Evolutionary conservation across 805 yeast genomes (phyloP).

Genomic region (Saccharomycopsis fermentans): DNA sequence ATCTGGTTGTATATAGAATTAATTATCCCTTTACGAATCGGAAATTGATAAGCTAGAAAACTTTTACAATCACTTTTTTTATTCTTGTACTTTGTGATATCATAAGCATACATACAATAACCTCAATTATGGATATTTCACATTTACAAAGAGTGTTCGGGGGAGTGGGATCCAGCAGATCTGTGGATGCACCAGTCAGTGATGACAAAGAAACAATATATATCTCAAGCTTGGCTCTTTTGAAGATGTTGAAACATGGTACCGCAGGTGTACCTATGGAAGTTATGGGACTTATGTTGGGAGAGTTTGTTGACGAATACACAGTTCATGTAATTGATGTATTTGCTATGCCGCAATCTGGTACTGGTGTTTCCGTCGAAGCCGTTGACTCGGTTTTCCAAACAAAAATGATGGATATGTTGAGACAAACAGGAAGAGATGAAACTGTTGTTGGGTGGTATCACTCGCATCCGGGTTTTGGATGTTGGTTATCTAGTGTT

Average conservation of each 20-base stretch:
- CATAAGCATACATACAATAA: not conserved
- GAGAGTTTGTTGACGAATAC: slow-evolving; percentile 94
- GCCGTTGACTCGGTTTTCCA: slow-evolving; percentile 99
- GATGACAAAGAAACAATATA: slow-evolving; percentile 96
- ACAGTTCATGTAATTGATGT: slow-evolving; percentile 97
- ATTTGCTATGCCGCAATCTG: slow-evolving; percentile 98
- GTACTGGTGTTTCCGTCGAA: slow-evolving; percentile 97
- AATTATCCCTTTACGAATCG: too few species aligned
- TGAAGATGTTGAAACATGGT: slow-evolving; percentile 96
- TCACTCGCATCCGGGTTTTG: slow-evolving; percentile 98
- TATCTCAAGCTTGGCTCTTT: slow-evolving; percentile 86
- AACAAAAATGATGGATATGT: slow-evolving; percentile 99
- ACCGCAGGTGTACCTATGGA: slow-evolving; percentile 86
- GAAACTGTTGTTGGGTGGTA: slow-evolving; percentile 99
- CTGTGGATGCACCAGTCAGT: slow-evolving; percentile 69
- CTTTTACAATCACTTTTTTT: not conserved
- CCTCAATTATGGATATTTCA: slow-evolving; percentile 6
- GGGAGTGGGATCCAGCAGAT: slow-evolving; percentile 36
- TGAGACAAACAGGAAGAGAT: slow-evolving; percentile 97
- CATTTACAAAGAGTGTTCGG: slow-evolving; percentile 31
- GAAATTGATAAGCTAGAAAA: too few species aligned
- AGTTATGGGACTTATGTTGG: slow-evolving; percentile 96
- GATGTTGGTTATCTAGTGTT: slow-evolving; percentile 98
- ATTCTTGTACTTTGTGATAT: not conserved
- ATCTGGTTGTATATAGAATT: too few species aligned